Base-by-base conservation (phyloP, 1,284 basidiomycete genomes). In the Inonotus obliquus region DNA sequence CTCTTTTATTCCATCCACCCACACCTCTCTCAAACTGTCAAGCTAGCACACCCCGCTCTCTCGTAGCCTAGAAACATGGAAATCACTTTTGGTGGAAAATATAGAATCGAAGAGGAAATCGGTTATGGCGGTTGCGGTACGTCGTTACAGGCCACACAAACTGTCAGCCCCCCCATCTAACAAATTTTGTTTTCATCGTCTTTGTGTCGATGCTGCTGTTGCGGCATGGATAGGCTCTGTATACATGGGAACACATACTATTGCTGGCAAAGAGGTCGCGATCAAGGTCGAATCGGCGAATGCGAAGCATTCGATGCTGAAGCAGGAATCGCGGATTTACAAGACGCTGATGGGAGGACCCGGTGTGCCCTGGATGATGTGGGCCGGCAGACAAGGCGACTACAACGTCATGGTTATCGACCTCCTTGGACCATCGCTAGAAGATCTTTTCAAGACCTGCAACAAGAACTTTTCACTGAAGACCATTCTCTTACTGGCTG, bases 371-470 rank as follows among this genome's bases (percentile, higher is more conserved):
- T 96, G 94, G 81, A 92, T 97, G 63, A 85, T 94, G 79, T 97
- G 94, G 89, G 96, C 90, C 47, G 96, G 95, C 29, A 91, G 87
- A 69, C 91, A 96, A 71, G 95, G 94, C 68, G 93, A 96, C 77
- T 97, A 95, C 79, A 96, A 97, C 70, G 94, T 96, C 67, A 93
- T 98, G 92, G 92, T 97, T 69, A 88, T 97, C 70, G 96, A 97
- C 80, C 83, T 97, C 47, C 84, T 98, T 59, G 95, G 95, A 0
- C 93, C 95, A 4, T 94, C 91, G 9, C 81, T 97, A 61, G 95
- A 98, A 73, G 94, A 97, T 74, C 83, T 96, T 58, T 97, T 97
- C 85, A 93, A 95, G 77, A 91, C 92, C 75, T 97, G 94, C 79
- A 94, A 94, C 77, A 84, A 91, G 63, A 89, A 91, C 69, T 97